phyloP scores from a whole-genome alignment of 352 stramenopile species.

The Globisporangium alternatum region DNA sequence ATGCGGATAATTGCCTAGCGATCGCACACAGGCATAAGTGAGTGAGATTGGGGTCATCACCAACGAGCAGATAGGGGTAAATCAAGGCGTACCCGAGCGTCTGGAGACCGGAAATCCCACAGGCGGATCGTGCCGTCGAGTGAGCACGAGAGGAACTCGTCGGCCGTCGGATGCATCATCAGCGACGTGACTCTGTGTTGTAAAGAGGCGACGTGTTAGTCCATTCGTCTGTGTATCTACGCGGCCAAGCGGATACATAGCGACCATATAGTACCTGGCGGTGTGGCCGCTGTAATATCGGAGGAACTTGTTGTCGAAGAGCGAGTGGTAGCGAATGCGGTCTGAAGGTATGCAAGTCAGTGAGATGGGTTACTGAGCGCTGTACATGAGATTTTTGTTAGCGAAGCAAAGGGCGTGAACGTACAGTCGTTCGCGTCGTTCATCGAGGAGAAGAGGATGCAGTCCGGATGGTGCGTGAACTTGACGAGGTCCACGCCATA shows the following conservation, averaged over 20 bases:
- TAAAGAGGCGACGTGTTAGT: too few species aligned
- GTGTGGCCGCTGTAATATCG: slow-evolving; percentile 85
- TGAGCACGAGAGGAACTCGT: slow-evolving; percentile 82
- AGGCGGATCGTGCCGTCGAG: slow-evolving; percentile 75
- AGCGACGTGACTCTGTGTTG: slow-evolving; percentile 65
- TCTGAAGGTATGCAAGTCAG: slow-evolving; percentile 26
- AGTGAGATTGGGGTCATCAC: not conserved
- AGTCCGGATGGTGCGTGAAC: slow-evolving; percentile 83
- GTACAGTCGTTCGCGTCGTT: slow-evolving; percentile 73
- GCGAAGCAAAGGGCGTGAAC: slow-evolving; percentile 7
- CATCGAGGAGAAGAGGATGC: slow-evolving; percentile 79
- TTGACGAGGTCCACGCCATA: slow-evolving; percentile 78
- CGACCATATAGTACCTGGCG: slow-evolving; percentile 38
- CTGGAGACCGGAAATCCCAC: slow-evolving; percentile 75
- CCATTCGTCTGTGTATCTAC: not conserved
- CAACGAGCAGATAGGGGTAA: not conserved
- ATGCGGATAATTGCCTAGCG: slow-evolving; percentile 57
- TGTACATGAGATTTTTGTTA: not conserved
- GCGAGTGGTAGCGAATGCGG: slow-evolving; percentile 84
- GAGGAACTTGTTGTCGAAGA: slow-evolving; percentile 89
- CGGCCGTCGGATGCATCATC: slow-evolving; percentile 83
- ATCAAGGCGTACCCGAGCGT: slow-evolving; percentile 39
- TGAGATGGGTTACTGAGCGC: not conserved
- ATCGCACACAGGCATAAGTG: not conserved
- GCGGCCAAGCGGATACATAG: not conserved